Evolutionary conservation across 2,329 filamentous ascomycete species (phyloP), one percentile per base, ranked within the genome.

Genomic region (Penicillium hesseltinei): DNA sequence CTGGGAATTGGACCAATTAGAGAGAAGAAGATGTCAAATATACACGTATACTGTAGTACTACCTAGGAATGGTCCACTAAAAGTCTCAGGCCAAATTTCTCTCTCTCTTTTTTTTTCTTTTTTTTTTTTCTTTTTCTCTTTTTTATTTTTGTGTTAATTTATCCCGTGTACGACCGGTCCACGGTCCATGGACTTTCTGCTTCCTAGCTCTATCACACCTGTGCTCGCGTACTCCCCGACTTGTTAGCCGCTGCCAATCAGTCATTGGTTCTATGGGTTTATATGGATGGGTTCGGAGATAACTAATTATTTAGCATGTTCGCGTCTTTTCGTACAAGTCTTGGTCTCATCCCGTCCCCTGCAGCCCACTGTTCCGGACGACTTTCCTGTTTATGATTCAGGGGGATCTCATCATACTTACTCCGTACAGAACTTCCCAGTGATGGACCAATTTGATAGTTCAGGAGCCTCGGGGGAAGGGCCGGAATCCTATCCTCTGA

Each of bases 391-490:
- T 61, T 51, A 36, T 36, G 38, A 59, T 59, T 60, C 56, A 58
- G 59, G 62, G 63, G 47, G 36, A 21, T 50, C 38, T 51, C 49
- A 52, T 52, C 50, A 52, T 52, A 46, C 45, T 52, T 52, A 45
- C 33, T 15, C 6, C 10, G 31, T 33, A 35, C 50, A 45, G n/a
- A 25, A 23, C 42, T 10, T 47, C 31, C 33, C 17, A 49, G 54
- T 48, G 50, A 57, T 62, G 51, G 59, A 57, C 60, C 56, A 50
- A 60, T 56, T 62, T 62, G 56, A 63, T 63, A 62, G 57, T 62
- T 58, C 46, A 56, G 57, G 52, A 56, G 57, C 42, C 53, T 47
- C 38, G 43, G 39, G 31, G 46, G 29, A 40, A 40, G 48, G 44
- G 19, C 40, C 9, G 10, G 25, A 21, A 36, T 33, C 4, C 36